Evolutionary conservation across 441 rosid species (phyloP).

Genomic region (Aleurites moluccanus): DNA sequence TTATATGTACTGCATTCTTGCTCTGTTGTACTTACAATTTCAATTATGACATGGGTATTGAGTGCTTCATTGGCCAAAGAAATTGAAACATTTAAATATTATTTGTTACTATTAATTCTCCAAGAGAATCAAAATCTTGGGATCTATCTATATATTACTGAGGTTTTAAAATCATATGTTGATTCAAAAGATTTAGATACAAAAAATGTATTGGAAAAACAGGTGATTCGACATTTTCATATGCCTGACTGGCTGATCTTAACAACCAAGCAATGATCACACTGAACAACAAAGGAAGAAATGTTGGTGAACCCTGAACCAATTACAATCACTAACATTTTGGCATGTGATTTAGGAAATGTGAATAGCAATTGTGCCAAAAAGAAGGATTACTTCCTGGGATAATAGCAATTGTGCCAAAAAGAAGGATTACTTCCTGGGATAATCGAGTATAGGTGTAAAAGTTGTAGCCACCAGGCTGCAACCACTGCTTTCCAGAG

Average conservation of each 20-base stretch:
- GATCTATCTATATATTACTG: neutral
- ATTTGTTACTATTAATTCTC: neutral
- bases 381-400: no score
- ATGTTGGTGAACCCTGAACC: neutral
- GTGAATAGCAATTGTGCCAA: neutral
- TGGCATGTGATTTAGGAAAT: neutral
- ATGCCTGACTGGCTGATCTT: neutral
- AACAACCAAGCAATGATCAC: neutral
- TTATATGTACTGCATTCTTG: conserved; percentile 10
- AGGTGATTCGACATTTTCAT: neutral
- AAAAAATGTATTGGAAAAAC: neutral
- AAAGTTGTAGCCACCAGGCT: no score
- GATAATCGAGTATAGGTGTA: no score
- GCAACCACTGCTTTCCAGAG: neutral
- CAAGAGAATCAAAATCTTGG: neutral
- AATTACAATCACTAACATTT: neutral
- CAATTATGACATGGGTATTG: neutral
- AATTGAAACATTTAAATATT: neutral
- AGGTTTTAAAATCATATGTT: neutral
- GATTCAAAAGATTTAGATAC: neutral
- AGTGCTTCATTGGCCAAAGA: neutral
- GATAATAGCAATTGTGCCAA: no score
- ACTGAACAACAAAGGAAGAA: neutral
- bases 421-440: no score
- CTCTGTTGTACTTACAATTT: neutral